Evolutionary conservation across 2,329 filamentous ascomycete species (phyloP).

Genomic region (Claviceps spartinae): DNA sequence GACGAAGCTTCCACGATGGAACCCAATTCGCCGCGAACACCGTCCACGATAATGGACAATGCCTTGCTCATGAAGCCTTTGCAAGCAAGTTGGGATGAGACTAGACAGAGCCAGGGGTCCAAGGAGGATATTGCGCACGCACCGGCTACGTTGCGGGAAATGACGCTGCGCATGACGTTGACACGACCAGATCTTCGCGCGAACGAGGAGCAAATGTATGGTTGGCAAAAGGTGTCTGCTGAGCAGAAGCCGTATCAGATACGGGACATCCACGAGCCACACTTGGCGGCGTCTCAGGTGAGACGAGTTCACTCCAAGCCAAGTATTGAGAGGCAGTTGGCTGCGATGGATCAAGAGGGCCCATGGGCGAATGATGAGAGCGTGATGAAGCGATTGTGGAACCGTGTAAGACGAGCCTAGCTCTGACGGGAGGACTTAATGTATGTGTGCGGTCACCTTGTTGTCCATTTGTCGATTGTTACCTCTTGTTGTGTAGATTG

Average conservation of each 20-base stretch:
- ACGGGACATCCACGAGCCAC: conserved; percentile 17
- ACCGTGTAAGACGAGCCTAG: conserved; percentile 38
- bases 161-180: conserved; percentile 93
- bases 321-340: conserved; percentile 39
- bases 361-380: conserved; percentile 28
- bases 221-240: conserved; percentile 38
- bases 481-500: too few relatives aligned
- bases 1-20: conserved; percentile 42
- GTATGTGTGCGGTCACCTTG: too few relatives aligned
- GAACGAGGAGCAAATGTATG: conserved; percentile 58
- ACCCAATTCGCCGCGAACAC: conserved; percentile 46
- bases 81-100: conserved; percentile 13
- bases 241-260: conserved; percentile 34
- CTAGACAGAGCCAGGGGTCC: conserved; percentile 10
- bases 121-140: conserved; percentile 34
- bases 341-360: conserved; percentile 37
- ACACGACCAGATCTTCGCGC: conserved; percentile 77
- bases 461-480: too few relatives aligned
- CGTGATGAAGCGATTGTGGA: conserved; percentile 51
- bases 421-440: neutral
- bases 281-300: conserved; percentile 16
- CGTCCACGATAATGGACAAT: conserved; percentile 31
- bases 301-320: conserved; percentile 31
- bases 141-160: conserved; percentile 55
- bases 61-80: conserved; percentile 16